phyloP scores from a whole-genome alignment of 1,284 basidiomycete genomes.

The Earliella scabrosa region DNA sequence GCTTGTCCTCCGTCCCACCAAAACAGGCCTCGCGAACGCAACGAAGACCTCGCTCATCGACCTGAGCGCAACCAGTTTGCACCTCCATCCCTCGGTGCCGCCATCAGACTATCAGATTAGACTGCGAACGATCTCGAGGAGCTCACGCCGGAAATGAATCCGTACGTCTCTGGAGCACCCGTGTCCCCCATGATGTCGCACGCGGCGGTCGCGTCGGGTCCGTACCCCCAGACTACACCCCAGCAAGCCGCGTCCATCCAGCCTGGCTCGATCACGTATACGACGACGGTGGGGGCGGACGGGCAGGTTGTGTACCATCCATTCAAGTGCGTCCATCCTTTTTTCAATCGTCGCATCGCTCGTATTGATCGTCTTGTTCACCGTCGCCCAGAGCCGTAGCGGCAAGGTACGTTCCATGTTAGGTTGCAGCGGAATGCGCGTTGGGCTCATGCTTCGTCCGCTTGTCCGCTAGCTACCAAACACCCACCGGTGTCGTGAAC shows the following conservation, averaged over 20 bases:
- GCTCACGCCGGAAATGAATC: conserved; percentile 20
- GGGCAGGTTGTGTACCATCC: conserved; percentile 67
- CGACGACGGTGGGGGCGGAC: conserved; percentile 60
- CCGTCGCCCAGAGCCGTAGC: conserved; percentile 62
- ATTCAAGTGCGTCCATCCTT: conserved; percentile 58
- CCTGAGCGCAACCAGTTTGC: not conserved
- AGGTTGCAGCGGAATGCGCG: not conserved
- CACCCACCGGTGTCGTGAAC: conserved; percentile 62
- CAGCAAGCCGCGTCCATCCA: conserved; percentile 40
- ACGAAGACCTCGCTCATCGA: not conserved
- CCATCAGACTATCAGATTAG: not conserved
- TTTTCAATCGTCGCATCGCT: conserved; percentile 8
- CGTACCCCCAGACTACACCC: conserved; percentile 18
- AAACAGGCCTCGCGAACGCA: not conserved
- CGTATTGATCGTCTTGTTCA: conserved; percentile 14
- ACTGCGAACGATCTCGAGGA: not conserved
- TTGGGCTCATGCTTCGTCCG: not conserved
- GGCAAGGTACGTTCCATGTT: conserved; percentile 53
- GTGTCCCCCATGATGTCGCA: conserved; percentile 29
- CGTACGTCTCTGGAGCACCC: conserved; percentile 21
- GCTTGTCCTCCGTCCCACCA: not conserved
- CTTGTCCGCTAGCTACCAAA: conserved; percentile 60
- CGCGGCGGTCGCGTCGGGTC: no score
- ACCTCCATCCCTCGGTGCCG: not conserved
- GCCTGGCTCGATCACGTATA: conserved; percentile 71